A percentile compares a stretch with the other conserved stretches of the same genome.
Conservation (phyloP, 2,329 filamentous ascomycete genomes). For the Hypocreales sp. region DNA sequence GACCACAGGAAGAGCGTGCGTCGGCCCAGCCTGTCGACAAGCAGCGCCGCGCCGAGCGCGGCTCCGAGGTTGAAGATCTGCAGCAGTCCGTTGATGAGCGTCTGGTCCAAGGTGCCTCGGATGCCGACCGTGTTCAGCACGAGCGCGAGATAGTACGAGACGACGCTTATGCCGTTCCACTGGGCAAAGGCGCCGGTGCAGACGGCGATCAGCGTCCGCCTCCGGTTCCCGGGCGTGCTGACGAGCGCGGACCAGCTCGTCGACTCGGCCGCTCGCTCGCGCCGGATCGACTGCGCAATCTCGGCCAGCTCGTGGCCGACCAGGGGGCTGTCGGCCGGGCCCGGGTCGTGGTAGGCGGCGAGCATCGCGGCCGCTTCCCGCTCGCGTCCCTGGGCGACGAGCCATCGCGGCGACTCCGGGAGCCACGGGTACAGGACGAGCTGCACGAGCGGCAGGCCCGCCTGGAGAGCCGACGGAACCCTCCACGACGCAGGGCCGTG, state of each 20-base stretch:
- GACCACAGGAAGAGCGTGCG: constrained; percentile 22
- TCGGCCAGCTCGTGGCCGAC: constrained; percentile 32
- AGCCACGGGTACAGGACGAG: constrained; percentile 31
- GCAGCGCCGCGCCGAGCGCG: constrained; percentile 16
- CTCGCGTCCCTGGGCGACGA: constrained; percentile 32
- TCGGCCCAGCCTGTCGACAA: constrained; percentile 21
- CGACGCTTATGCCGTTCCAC: constrained; percentile 23
- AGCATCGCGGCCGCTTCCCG: constrained; percentile 35
- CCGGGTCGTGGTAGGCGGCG: constrained; percentile 34
- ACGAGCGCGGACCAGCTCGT: constrained; percentile 27
- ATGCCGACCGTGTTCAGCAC: constrained; percentile 24
- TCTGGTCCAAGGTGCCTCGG: constrained; percentile 19
- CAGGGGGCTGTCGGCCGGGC: constrained; percentile 23
- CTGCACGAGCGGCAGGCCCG: constrained; percentile 24
- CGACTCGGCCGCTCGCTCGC: constrained; percentile 11
- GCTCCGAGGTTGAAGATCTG: constrained; percentile 26
- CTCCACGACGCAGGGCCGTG: constrained; percentile 27
- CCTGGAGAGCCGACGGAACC: constrained; percentile 36
- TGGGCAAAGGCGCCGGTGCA: constrained; percentile 23
- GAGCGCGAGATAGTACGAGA: constrained; percentile 24
- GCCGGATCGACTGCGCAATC: constrained; percentile 29
- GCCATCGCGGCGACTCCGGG: constrained; percentile 45
- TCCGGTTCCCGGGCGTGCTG: constrained; percentile 20
- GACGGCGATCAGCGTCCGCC: constrained; percentile 23
- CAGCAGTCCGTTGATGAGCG: constrained; percentile 24